Conservation (phyloP, 306 rosid species). For the Lathyrus tuberosus region DNA sequence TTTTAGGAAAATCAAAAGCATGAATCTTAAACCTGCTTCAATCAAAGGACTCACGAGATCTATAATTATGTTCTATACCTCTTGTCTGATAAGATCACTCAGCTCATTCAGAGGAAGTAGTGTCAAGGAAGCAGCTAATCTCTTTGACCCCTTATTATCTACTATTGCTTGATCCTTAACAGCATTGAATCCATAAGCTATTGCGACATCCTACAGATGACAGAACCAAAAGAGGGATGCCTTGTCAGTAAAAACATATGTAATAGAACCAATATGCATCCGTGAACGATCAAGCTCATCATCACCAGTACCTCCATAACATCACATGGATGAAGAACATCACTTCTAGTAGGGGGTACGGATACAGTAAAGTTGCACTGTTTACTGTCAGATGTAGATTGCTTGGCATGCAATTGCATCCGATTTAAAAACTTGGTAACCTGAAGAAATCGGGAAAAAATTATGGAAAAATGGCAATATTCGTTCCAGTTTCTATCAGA, state of each 20-base stretch:
- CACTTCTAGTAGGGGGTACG: constrained; percentile 95
- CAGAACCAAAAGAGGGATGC: constrained; percentile 15
- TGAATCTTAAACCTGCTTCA: constrained; percentile 25
- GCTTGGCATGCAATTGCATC: constrained; percentile 81
- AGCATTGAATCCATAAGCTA: constrained; percentile 86
- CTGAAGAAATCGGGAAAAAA: constrained; percentile 45
- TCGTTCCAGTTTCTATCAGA: constrained; percentile 16
- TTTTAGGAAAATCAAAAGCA: constrained; percentile 7
- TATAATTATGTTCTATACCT: constrained; percentile 53
- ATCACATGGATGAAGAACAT: constrained; percentile 93
- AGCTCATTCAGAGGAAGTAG: constrained; percentile 78
- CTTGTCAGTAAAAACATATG: constrained; percentile 30
- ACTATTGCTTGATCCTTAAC: constrained; percentile 77
- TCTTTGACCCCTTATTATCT: constrained; percentile 77
- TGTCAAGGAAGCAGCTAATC: constrained; percentile 70
- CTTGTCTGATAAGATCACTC: constrained; percentile 74
- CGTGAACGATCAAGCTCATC: constrained; percentile 12
- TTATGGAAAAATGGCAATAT: constrained; percentile 19
- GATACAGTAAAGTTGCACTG: constrained; percentile 49
- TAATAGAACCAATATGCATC: constrained; percentile 12
- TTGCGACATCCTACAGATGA: constrained; percentile 79
- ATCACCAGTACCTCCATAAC: constrained; percentile 78
- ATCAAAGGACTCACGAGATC: constrained; percentile 12
- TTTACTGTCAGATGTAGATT: constrained; percentile 48
- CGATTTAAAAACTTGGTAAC: constrained; percentile 70